Conservation (phyloP, 371 early-diverging fungal species). For the Sporodiniella umbellata region DNA sequence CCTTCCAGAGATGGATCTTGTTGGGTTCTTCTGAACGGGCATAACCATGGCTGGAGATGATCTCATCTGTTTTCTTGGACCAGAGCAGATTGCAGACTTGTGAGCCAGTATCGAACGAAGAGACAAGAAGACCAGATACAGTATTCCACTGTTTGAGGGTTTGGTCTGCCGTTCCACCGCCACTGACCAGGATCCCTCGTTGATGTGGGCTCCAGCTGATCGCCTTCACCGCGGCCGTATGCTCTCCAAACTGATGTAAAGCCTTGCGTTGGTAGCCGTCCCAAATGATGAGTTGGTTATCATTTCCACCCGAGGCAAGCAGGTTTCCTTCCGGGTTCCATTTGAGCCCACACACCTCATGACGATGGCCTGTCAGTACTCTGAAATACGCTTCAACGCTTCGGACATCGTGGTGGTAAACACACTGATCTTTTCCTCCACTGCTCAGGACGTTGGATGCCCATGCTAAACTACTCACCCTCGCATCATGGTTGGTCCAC, state of each 20-base stretch:
- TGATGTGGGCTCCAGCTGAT: conserved; percentile 93
- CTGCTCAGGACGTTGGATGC: conserved; percentile 71
- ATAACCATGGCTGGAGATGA: conserved; percentile 96
- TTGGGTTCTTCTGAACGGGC: conserved; percentile 61
- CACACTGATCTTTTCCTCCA: conserved; percentile 85
- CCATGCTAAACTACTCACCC: conserved; percentile 80
- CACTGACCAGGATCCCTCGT: conserved; percentile 80
- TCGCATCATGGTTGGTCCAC: conserved; percentile 57
- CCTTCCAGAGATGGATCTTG: conserved; percentile 89
- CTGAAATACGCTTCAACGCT: conserved; percentile 54
- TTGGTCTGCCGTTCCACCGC: conserved; percentile 95
- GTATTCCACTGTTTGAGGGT: conserved; percentile 94
- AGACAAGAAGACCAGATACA: conserved; percentile 40
- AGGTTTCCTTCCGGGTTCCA: conserved; percentile 72
- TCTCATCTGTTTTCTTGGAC: conserved; percentile 82
- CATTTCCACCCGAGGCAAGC: conserved; percentile 17
- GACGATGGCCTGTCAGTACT: conserved; percentile 54
- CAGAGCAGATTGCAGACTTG: conserved; percentile 82
- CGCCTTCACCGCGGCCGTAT: conserved; percentile 86
- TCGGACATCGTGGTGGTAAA: conserved; percentile 88
- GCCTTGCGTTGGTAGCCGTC: conserved; percentile 54
- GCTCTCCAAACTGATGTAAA: conserved; percentile 57
- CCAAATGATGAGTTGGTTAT: conserved; percentile 72
- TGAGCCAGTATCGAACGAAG: conserved; percentile 62
- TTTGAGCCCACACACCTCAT: conserved; percentile 91